Evolutionary conservation across 2,329 filamentous ascomycete genomes (phyloP).

Genomic region (Teratosphaeriaceae sp.): DNA sequence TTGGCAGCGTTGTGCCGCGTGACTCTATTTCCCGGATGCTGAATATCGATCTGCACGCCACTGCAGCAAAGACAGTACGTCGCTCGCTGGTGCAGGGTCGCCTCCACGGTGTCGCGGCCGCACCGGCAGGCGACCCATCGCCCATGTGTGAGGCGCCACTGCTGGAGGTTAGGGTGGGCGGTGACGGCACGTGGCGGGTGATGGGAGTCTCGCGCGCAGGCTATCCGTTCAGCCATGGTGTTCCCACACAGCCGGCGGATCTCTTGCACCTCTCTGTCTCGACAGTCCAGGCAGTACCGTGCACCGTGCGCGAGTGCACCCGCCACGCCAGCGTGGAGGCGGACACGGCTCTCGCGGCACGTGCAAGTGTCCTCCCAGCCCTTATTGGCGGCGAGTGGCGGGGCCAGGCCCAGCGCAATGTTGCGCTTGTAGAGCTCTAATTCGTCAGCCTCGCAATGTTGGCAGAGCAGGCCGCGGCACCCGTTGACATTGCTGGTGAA

Average conservation of each 20-base stretch:
- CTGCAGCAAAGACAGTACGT: conserved; percentile 3
- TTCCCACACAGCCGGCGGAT: background rate
- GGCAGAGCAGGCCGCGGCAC: too few relatives aligned
- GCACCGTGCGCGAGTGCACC: background rate
- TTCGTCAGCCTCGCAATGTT: conserved; percentile 1
- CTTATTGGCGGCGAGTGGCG: background rate
- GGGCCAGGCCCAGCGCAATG: background rate
- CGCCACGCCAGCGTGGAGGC: background rate
- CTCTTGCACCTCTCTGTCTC: background rate
- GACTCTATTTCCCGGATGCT: too few relatives aligned
- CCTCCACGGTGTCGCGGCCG: background rate
- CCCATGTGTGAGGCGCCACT: background rate
- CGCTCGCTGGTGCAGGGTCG: background rate
- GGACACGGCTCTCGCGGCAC: background rate
- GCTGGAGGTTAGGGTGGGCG: background rate
- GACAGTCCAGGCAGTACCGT: background rate
- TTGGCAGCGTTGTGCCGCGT: too few relatives aligned
- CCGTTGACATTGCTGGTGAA: too few relatives aligned
- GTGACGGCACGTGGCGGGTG: background rate
- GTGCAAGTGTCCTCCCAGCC: conserved; percentile 2
- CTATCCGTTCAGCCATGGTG: background rate
- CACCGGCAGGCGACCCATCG: background rate
- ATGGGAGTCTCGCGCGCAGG: background rate
- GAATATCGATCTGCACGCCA: conserved; percentile 4
- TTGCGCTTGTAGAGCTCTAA: background rate